Conservation (phyloP, 140 eudicot species). For the Ambrosia hybrid region DNA sequence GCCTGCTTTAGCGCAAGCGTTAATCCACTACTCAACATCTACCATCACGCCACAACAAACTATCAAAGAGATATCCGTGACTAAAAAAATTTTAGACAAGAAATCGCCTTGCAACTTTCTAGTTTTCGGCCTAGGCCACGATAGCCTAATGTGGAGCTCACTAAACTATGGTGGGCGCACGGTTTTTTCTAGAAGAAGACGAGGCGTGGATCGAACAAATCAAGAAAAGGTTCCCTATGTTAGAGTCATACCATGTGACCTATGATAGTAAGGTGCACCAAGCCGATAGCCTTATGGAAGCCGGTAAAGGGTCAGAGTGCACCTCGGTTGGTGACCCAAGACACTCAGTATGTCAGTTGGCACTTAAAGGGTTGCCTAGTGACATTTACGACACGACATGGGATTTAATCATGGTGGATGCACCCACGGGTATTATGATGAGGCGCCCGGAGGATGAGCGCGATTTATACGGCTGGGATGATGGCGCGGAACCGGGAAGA, state of each 20-base stretch:
- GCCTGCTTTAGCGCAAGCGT: conserved; percentile 61
- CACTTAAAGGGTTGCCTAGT: conserved; percentile 68
- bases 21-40: conserved; percentile 84
- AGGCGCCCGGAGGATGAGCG: conserved; percentile 89
- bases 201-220: conserved; percentile 80
- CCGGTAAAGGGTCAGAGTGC: conserved; percentile 68
- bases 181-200: conserved; percentile 79
- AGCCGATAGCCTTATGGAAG: conserved; percentile 61
- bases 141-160: conserved; percentile 87
- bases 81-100: conserved; percentile 54
- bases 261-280: conserved; percentile 74
- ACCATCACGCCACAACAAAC: conserved; percentile 96
- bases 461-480: conserved; percentile 87
- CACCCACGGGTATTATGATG: conserved; percentile 85
- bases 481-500: conserved; percentile 70
- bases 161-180: conserved; percentile 77
- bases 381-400: conserved; percentile 69
- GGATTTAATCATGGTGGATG: conserved; percentile 96
- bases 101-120: conserved; percentile 87
- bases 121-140: conserved; percentile 85
- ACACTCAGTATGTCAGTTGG: conserved; percentile 67
- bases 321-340: conserved; percentile 47
- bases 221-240: conserved; percentile 64
- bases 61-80: conserved; percentile 59
- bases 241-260: conserved; percentile 70